These are phyloP conservation scores for Trametes sp. DNA, from an alignment of 1,284 basidiomycete species.

Conservation along the genomic window DNA sequence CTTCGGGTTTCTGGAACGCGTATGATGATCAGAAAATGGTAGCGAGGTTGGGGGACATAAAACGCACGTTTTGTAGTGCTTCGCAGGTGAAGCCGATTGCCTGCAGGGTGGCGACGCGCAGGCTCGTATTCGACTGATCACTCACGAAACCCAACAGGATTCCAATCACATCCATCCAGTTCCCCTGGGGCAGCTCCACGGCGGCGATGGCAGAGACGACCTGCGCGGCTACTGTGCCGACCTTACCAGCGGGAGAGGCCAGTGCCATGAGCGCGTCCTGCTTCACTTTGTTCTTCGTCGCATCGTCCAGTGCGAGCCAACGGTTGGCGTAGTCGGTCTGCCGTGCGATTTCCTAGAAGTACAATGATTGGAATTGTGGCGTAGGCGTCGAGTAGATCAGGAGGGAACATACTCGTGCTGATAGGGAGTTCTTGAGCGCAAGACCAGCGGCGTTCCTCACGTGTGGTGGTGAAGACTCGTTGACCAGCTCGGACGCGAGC, in stretches of 20 bases:
- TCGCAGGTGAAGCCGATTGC: slow-evolving; percentile 98
- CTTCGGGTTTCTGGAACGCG: slow-evolving; percentile 83
- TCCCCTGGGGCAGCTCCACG: slow-evolving; percentile 87
- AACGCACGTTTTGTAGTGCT: slow-evolving; percentile 76
- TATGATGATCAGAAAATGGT: slow-evolving; percentile 20
- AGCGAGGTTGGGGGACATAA: slow-evolving; percentile 10
- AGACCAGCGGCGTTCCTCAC: slow-evolving; percentile 95
- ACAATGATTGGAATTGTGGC: slow-evolving; percentile 21
- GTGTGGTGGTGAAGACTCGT: slow-evolving; percentile 75
- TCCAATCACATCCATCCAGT: slow-evolving; percentile 93
- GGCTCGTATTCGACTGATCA: slow-evolving; percentile 76
- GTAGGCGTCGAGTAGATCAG: slow-evolving; percentile 23
- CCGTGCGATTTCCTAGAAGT: slow-evolving; percentile 74
- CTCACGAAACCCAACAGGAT: slow-evolving; percentile 89
- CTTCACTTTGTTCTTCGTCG: slow-evolving; percentile 86
- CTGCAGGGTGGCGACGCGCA: slow-evolving; percentile 92
- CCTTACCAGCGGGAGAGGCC: slow-evolving; percentile 75
- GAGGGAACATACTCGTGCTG: slow-evolving; percentile 70
- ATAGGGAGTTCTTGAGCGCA: slow-evolving; percentile 95
- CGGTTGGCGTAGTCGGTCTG: slow-evolving; percentile 80
- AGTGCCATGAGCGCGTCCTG: slow-evolving; percentile 87
- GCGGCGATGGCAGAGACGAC: slow-evolving; percentile 94
- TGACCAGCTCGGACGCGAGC: slow-evolving; percentile 83
- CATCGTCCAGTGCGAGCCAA: slow-evolving; percentile 82
- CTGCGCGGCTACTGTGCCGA: slow-evolving; percentile 90